Percentiles rank a stretch among this genome's conserved stretches.
These are phyloP conservation scores for Cordyceps cicadae DNA, from an alignment of 2,329 filamentous ascomycete species.

Conservation along the genomic window DNA sequence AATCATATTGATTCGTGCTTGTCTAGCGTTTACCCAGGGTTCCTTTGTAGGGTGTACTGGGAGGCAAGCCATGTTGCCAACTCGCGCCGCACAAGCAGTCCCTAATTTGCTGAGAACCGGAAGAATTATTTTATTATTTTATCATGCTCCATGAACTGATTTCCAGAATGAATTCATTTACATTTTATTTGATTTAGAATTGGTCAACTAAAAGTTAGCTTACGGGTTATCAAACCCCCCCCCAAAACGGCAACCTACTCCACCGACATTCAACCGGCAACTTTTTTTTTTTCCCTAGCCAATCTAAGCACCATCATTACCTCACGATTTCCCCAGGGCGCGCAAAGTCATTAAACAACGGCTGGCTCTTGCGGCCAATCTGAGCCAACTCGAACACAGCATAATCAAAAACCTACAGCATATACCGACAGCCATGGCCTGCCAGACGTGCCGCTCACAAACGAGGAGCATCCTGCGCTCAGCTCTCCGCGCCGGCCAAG, in stretches of 20 bases:
- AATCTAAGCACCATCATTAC: not conserved
- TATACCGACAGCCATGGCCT: constrained; percentile 38
- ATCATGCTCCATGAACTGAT: no score
- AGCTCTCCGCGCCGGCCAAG: constrained; percentile 21
- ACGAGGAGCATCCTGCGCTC: constrained; percentile 31
- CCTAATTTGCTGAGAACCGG: no score
- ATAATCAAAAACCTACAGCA: not conserved
- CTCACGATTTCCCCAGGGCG: not conserved
- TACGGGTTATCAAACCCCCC: no score
- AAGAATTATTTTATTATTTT: no score
- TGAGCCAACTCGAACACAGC: not conserved
- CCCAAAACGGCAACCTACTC: not conserved
- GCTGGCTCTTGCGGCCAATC: not conserved
- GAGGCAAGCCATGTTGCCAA: no score
- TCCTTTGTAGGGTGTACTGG: no score
- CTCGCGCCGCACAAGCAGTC: no score
- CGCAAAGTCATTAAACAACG: not conserved
- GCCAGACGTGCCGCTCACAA: constrained; percentile 40
- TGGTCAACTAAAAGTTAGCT: not conserved
- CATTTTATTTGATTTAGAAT: not conserved
- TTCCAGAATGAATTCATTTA: no score
- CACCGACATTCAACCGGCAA: constrained; percentile 21
- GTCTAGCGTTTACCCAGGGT: no score
- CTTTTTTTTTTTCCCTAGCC: constrained; percentile 9
- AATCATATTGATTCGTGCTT: no score